These are phyloP conservation scores for Leccinum broughii DNA, from an alignment of 768 basidiomycete species.

Conservation along the genomic window DNA sequence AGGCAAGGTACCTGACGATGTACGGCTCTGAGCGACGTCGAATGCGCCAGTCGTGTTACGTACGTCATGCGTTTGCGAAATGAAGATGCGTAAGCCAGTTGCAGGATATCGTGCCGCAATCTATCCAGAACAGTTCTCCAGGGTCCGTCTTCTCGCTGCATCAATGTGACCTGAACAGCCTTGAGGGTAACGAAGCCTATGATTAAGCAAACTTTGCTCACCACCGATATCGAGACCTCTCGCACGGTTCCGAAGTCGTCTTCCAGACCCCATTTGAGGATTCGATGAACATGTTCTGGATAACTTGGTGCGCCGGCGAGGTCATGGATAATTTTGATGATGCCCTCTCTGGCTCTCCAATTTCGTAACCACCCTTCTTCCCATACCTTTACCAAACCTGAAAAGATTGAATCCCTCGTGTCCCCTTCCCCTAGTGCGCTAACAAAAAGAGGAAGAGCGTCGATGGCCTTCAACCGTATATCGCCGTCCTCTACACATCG, in stretches of 20 bases:
- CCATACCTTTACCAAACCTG: constrained; percentile 55
- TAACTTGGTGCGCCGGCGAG: constrained; percentile 47
- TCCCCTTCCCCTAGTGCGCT: constrained; percentile 47
- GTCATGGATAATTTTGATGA: constrained; percentile 55
- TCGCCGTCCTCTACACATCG: constrained; percentile 59
- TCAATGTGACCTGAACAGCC: constrained; percentile 46
- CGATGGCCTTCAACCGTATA: constrained; percentile 69
- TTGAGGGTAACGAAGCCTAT: constrained; percentile 8
- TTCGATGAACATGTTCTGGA: constrained; percentile 47
- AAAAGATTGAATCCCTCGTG: constrained; percentile 46
- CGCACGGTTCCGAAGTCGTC: constrained; percentile 86
- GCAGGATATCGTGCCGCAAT: constrained; percentile 43
- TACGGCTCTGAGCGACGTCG: constrained; percentile 18
- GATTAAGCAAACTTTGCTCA: constrained; percentile 40
- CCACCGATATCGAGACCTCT: constrained; percentile 66
- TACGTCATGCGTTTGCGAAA: constrained; percentile 74
- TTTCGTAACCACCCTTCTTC: constrained; percentile 55
- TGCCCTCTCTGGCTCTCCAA: constrained; percentile 82
- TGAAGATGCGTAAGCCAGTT: constrained; percentile 46
- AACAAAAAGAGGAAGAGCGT: constrained; percentile 60
- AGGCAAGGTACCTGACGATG: constrained; percentile 67
- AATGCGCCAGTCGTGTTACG: constrained; percentile 28
- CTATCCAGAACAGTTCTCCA: constrained; percentile 37
- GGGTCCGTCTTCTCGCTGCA: constrained; percentile 43
- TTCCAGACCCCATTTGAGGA: constrained; percentile 63